These are phyloP conservation scores for Termitomyces sp. DNA, from an alignment of 768 basidiomycete species.

Conservation along the genomic window DNA sequence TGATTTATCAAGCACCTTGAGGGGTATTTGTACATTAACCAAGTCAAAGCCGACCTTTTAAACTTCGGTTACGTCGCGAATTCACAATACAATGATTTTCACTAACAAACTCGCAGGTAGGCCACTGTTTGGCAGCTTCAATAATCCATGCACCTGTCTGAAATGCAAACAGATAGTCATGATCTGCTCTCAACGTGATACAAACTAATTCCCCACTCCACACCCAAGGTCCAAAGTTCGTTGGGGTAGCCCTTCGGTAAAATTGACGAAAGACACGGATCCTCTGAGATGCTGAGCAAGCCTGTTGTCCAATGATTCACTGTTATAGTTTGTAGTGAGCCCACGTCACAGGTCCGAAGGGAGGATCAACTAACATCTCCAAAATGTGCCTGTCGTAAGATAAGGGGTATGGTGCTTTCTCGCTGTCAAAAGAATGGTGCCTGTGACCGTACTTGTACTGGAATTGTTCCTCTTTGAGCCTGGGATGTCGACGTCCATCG, in stretches of 20 bases:
- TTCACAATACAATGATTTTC: background rate
- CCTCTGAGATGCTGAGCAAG: conserved; percentile 42
- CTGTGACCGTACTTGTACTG: conserved; percentile 52
- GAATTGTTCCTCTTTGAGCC: conserved; percentile 54
- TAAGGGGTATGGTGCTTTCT: conserved; percentile 77
- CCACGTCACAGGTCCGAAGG: background rate
- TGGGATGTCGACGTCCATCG: conserved; percentile 30
- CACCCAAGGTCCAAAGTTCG: conserved; percentile 67
- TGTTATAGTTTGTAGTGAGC: conserved; percentile 14
- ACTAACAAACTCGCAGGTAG: conserved; percentile 54
- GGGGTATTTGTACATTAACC: conserved; percentile 65
- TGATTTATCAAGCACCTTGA: conserved; percentile 40
- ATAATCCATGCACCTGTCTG: conserved; percentile 69
- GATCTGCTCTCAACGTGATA: background rate
- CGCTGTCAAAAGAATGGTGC: conserved; percentile 62
- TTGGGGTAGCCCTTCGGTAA: conserved; percentile 42
- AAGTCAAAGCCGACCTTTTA: conserved; percentile 73
- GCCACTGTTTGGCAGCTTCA: conserved; percentile 70
- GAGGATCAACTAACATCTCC: conserved; percentile 42
- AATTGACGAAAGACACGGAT: conserved; percentile 57
- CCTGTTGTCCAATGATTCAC: conserved; percentile 50
- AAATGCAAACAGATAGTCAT: background rate
- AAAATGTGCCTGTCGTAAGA: conserved; percentile 64
- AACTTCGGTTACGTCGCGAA: background rate
- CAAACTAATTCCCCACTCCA: conserved; percentile 42